Evolutionary conservation across 331 rosid species (phyloP).

Genomic region (Spiraea crenata): DNA sequence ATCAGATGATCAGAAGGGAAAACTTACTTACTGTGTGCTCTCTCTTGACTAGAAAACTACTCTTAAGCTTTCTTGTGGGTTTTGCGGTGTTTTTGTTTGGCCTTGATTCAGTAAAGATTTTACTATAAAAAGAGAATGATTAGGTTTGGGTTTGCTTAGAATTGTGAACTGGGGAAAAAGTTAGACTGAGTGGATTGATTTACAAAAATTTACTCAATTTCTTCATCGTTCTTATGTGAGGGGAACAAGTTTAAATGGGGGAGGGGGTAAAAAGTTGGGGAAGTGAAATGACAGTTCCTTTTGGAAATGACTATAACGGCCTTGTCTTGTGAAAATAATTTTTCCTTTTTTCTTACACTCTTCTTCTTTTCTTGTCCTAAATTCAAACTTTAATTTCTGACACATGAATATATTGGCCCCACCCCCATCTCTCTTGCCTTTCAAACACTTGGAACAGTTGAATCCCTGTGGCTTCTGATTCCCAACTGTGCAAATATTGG

Average conservation of each 20-base stretch:
- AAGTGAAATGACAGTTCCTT: conserved; percentile 59
- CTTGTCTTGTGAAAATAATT: conserved; percentile 17
- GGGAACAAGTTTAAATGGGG: conserved; percentile 31
- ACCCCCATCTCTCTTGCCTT: background rate
- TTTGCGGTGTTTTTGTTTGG: background rate
- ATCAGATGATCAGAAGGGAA: background rate
- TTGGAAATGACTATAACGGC: conserved; percentile 43
- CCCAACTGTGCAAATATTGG: background rate
- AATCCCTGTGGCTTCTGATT: conserved; percentile 16
- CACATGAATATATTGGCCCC: conserved; percentile 41
- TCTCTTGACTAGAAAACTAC: conserved; percentile 24
- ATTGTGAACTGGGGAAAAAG: too few species aligned
- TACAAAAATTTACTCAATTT: too few species aligned
- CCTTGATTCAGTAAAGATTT: too few species aligned
- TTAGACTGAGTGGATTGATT: too few species aligned
- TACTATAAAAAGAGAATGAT: too few species aligned
- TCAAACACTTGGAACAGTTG: background rate
- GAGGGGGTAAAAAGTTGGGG: conserved; percentile 19
- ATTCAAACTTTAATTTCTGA: conserved; percentile 46
- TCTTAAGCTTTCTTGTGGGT: background rate
- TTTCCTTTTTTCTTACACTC: background rate
- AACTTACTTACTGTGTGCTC: too few species aligned
- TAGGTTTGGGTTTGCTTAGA: too few species aligned
- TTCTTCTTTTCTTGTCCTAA: conserved; percentile 26
- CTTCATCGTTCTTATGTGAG: conserved; percentile 27